These are phyloP conservation scores for Pythium grandisporangium DNA, from an alignment of 352 stramenopile genomes.

Conservation along the genomic window DNA sequence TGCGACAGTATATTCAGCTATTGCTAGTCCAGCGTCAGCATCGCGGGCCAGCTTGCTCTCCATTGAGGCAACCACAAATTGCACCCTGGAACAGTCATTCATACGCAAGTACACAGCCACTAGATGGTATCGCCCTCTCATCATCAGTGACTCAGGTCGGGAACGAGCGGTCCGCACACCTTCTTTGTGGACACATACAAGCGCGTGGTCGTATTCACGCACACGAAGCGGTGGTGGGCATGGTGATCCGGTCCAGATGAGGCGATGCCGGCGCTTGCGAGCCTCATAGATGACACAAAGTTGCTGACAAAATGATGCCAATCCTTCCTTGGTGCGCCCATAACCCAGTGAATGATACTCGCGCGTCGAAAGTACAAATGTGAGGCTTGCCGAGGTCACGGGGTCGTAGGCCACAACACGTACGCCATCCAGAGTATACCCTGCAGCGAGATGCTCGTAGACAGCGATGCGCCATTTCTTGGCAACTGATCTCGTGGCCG, in stretches of 20 bases:
- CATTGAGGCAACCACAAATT: too few relatives aligned
- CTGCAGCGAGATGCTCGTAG: constrained; percentile 24
- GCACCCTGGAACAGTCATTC: constrained; percentile 17
- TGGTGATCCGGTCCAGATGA: constrained; percentile 45
- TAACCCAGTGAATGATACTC: constrained; percentile 45
- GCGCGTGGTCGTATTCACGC: constrained; percentile 31
- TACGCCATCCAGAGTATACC: constrained; percentile 39
- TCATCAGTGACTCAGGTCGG: too few relatives aligned
- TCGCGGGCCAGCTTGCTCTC: too few relatives aligned
- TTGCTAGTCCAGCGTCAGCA: not conserved
- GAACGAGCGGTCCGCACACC: too few relatives aligned
- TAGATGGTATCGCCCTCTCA: too few relatives aligned
- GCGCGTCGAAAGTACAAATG: constrained; percentile 23
- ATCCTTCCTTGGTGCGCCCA: constrained; percentile 24
- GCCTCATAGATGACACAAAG: constrained; percentile 52
- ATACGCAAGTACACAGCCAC: constrained; percentile 30
- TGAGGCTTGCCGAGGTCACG: constrained; percentile 20
- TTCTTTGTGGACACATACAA: constrained; percentile 60
- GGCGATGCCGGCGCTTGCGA: constrained; percentile 28
- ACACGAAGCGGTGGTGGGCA: constrained; percentile 43
- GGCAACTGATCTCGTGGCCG: too few relatives aligned
- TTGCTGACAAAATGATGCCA: constrained; percentile 46
- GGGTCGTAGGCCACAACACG: constrained; percentile 48
- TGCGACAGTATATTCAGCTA: constrained; percentile 5
- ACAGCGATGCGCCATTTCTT: constrained; percentile 36